These are phyloP conservation scores for Termitomyces sp. DNA, from an alignment of 768 basidiomycete genomes.

Conservation along the genomic window DNA sequence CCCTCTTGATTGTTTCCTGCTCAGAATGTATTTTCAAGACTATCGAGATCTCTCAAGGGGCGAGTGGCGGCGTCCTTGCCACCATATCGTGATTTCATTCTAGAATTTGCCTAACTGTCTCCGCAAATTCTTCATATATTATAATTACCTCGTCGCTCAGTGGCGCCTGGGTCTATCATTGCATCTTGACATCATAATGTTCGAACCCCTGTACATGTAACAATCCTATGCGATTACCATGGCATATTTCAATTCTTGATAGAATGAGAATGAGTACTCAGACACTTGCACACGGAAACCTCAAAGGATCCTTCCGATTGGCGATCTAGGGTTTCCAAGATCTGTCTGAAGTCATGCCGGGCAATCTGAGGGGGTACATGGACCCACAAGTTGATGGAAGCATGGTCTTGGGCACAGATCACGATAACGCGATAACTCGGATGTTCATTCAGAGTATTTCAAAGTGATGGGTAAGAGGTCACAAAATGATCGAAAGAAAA, in stretches of 20 bases:
- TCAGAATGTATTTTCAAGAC: slow-evolving; percentile 2
- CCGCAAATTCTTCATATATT: not conserved
- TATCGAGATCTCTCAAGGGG: slow-evolving; percentile 1
- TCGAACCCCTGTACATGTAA: not conserved
- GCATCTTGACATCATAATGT: not conserved
- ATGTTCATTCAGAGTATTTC: too few relatives aligned
- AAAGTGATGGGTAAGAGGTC: too few relatives aligned
- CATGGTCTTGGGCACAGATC: too few relatives aligned
- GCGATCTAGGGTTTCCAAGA: not conserved
- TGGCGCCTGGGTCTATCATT: not conserved
- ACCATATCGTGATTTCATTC: not conserved
- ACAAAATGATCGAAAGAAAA: too few relatives aligned
- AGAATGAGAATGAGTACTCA: not conserved
- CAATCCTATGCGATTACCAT: not conserved
- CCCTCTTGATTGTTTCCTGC: slow-evolving; percentile 6
- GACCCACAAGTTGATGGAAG: not conserved
- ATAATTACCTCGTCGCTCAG: not conserved
- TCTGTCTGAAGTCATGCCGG: not conserved
- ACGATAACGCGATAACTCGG: too few relatives aligned
- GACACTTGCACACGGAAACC: not conserved
- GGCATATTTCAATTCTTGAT: not conserved
- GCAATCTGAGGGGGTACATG: not conserved
- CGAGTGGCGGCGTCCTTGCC: not conserved
- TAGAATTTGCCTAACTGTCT: not conserved
- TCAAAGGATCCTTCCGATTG: not conserved